Base-by-base conservation (phyloP, 306 rosid species). In the Rubus idaeus region DNA sequence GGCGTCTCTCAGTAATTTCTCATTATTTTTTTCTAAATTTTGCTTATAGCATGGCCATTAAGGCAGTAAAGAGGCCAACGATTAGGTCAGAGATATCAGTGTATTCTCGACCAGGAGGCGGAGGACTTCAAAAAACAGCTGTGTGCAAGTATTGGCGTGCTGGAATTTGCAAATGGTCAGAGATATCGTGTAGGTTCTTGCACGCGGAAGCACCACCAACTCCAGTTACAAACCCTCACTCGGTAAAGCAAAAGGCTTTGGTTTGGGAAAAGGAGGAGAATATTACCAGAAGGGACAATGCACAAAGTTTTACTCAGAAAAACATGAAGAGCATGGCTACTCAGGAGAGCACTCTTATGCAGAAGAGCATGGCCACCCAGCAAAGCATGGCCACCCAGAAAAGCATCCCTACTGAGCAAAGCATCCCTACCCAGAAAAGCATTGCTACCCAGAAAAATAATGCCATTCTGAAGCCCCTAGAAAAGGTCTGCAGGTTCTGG, bases 401-500 rank as follows among this genome's bases (percentile, higher is more conserved):
- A n/a, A n/a, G 4, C 51, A 66, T 5, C 0, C 35, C 30, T 37
- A 5, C 65, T 30, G 10, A 71, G 56, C 16, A 68, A 13, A 45
- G n/a, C 13, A 66, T 5, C 46, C 35, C 39, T 20, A 3, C 72
- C 18, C 11, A 21, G 55, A 68, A 44, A 68, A 45, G 53, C 41
- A 46, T 21, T 46, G 20, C 3, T 11, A 4, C 41, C 18, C 55
- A 2, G 56, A 23, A 68, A 49, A 50, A 39, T 18, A 70, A 70
- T 30, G 61, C 44, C 40, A 30, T 30, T 50, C 2, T 26, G 45
- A 70, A 16, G 45, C 55, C 46, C 60, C 8, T 20, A 16, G 61
- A 30, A 26, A 80, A 46, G 63, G 51, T 86, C 7, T 86, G 86
- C 50, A 75, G 45, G 76, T 84, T 73, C 10, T 86, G 86, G 90